A percentile compares a stretch with the other conserved stretches of the same genome.
These are phyloP conservation scores for Trichoderma sp. DNA, from an alignment of 2,329 filamentous ascomycete species.

Conservation along the genomic window DNA sequence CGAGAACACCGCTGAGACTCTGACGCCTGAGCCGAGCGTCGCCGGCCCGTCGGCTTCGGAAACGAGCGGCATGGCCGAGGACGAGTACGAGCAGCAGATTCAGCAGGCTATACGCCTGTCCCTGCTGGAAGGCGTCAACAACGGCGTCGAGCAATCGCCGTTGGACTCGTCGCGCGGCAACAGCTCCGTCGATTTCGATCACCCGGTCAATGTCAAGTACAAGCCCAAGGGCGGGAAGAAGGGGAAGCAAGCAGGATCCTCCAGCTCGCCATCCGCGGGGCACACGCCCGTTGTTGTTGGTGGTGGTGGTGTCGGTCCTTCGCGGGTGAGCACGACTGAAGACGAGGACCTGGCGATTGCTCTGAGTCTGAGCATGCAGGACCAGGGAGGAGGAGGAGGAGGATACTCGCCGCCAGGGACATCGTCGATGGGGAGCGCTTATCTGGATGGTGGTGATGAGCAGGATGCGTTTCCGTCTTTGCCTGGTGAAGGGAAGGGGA, in stretches of 20 bases:
- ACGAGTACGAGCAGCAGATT: constrained; percentile 61
- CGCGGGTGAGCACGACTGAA: constrained; percentile 32
- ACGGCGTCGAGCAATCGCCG: constrained; percentile 51
- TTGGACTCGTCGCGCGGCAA: constrained; percentile 38
- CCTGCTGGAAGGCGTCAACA: constrained; percentile 56
- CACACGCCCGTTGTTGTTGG: constrained; percentile 40
- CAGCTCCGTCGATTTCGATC: constrained; percentile 54
- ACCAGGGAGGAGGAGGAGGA: constrained; percentile 43
- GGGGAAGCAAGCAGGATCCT: constrained; percentile 41
- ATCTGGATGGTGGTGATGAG: constrained; percentile 29
- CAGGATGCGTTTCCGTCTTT: constrained; percentile 48
- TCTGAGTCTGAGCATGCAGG: constrained; percentile 61
- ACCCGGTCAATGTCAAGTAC: constrained; percentile 54
- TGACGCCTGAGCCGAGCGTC: constrained; percentile 59
- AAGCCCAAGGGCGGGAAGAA: constrained; percentile 49
- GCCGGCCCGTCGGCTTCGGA: constrained; percentile 38
- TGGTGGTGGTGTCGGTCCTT: constrained; percentile 34
- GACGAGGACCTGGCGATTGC: constrained; percentile 65
- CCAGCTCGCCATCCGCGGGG: constrained; percentile 42
- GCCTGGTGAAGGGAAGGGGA: constrained; percentile 49
- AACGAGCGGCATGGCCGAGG: constrained; percentile 40
- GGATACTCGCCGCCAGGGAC: constrained; percentile 24
- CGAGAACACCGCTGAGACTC: constrained; percentile 49
- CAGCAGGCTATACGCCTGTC: constrained; percentile 65
- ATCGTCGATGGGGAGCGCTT: background rate